A percentile compares a stretch with the other conserved stretches of the same genome.
Conservation (phyloP, 345 rosid species). For the Luvunga scandens region DNA sequence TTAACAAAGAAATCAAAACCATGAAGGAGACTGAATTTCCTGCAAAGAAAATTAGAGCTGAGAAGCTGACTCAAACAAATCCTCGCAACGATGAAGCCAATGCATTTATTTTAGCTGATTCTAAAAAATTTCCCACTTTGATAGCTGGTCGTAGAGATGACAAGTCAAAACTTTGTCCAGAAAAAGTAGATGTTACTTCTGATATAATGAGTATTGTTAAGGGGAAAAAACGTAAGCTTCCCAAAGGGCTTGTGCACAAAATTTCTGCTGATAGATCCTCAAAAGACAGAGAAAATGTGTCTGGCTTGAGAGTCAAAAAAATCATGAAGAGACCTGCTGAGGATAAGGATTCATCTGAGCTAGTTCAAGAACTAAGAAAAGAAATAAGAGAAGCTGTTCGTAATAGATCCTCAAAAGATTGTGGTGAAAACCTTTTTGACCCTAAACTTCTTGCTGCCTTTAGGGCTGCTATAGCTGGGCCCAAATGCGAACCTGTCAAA, state of each 20-base stretch:
- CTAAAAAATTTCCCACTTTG: conserved; percentile 17
- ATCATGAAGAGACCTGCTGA: conserved; percentile 68
- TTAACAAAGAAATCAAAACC: conserved; percentile 32
- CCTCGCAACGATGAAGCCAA: conserved; percentile 27
- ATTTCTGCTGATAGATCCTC: conserved; percentile 39
- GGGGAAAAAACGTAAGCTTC: conserved; percentile 38
- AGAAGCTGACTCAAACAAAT: conserved; percentile 37
- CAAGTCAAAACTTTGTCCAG: conserved; percentile 18
- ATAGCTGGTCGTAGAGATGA: conserved; percentile 18
- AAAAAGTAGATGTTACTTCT: conserved; percentile 22
- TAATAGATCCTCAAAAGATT: conserved; percentile 56
- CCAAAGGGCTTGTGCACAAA: conserved; percentile 28
- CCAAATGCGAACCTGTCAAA: conserved; percentile 51
- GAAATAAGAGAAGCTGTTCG: conserved; percentile 90
- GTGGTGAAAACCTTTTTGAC: conserved; percentile 68
- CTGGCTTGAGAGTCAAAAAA: conserved; percentile 89
- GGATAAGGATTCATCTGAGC: conserved; percentile 64
- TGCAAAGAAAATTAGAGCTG: conserved; percentile 44
- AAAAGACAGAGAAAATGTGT: conserved; percentile 48
- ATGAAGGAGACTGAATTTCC: conserved; percentile 37
- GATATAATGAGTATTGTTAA: conserved; percentile 80
- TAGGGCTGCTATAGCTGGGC: conserved; percentile 73
- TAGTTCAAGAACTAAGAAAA: conserved; percentile 78
- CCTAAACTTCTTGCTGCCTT: conserved; percentile 94
- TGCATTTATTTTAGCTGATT: conserved; percentile 35